Conservation (phyloP, 2,329 filamentous ascomycete genomes). For the Elsinoe perseae region DNA sequence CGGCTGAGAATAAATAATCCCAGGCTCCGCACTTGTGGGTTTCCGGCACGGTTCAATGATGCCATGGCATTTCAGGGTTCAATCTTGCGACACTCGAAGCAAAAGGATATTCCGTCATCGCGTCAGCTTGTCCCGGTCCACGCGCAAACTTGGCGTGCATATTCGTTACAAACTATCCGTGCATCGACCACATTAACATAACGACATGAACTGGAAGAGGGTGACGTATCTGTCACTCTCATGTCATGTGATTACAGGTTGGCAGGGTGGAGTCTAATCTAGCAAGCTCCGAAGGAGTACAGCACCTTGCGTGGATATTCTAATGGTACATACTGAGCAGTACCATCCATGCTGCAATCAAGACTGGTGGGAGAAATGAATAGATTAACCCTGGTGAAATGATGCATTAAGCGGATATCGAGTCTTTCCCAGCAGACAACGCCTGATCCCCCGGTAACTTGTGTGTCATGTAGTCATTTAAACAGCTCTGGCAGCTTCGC, state of each 20-base stretch:
- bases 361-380: background rate
- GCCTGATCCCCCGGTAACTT: background rate
- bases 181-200: background rate
- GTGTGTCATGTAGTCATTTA: conserved; percentile 17
- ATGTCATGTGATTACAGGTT: background rate
- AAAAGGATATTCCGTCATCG: conserved; percentile 10
- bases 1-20: background rate
- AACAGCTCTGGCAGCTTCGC: conserved; percentile 52
- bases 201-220: conserved; percentile 3
- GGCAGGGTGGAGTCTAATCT: background rate
- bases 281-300: no score
- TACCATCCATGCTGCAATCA: no score
- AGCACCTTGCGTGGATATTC: no score
- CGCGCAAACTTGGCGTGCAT: conserved; percentile 10
- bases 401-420: conserved; percentile 12
- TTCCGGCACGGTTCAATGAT: conserved; percentile 9
- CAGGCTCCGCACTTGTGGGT: background rate
- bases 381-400: background rate
- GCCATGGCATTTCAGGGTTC: conserved; percentile 10
- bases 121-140: background rate
- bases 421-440: background rate
- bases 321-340: no score
- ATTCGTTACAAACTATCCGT: background rate
- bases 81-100: no score
- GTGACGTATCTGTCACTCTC: conserved; percentile 10